Percentiles rank a stretch among this genome's conserved stretches.
phyloP scores from a whole-genome alignment of 2,329 filamentous ascomycete genomes.

The Chrysosporium queenslandicum region DNA sequence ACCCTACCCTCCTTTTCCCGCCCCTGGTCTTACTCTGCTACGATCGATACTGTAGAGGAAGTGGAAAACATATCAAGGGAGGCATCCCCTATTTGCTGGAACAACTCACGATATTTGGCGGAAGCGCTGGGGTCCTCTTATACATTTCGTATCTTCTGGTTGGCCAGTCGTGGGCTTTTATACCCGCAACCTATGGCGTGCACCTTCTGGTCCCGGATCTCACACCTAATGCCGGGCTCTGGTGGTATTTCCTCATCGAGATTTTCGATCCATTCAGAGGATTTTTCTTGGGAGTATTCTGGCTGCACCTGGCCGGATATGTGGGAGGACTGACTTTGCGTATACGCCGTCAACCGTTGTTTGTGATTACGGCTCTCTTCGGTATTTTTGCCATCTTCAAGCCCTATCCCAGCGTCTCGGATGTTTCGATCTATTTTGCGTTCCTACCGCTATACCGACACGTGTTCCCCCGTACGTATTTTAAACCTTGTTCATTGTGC shows the following conservation, averaged over 20 bases:
- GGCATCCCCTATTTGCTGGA: constrained; percentile 44
- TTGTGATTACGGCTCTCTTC: constrained; percentile 70
- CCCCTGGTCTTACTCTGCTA: constrained; percentile 73
- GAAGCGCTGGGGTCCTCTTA: constrained; percentile 53
- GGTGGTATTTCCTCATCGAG: constrained; percentile 99
- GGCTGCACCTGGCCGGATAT: constrained; percentile 87
- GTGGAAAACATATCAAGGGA: constrained; percentile 24
- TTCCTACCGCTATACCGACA: constrained; percentile 81
- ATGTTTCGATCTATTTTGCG: constrained; percentile 76
- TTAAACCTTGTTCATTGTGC: background rate
- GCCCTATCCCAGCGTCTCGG: constrained; percentile 87
- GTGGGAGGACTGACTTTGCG: constrained; percentile 76
- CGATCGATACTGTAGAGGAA: constrained; percentile 46
- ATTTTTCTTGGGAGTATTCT: constrained; percentile 97
- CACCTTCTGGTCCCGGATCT: constrained; percentile 84
- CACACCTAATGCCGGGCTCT: constrained; percentile 87
- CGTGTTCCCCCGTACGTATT: constrained; percentile 62
- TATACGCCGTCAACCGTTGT: constrained; percentile 74
- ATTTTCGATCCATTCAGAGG: constrained; percentile 98
- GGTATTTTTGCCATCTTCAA: constrained; percentile 94
- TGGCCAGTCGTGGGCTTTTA: constrained; percentile 73
- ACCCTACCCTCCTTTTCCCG: constrained; percentile 75
- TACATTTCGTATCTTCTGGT: constrained; percentile 63
- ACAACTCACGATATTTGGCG: constrained; percentile 45
- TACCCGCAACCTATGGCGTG: constrained; percentile 82